Evolutionary conservation across 352 stramenopile genomes (phyloP).

Genomic region (Aphanomyces euteiches): DNA sequence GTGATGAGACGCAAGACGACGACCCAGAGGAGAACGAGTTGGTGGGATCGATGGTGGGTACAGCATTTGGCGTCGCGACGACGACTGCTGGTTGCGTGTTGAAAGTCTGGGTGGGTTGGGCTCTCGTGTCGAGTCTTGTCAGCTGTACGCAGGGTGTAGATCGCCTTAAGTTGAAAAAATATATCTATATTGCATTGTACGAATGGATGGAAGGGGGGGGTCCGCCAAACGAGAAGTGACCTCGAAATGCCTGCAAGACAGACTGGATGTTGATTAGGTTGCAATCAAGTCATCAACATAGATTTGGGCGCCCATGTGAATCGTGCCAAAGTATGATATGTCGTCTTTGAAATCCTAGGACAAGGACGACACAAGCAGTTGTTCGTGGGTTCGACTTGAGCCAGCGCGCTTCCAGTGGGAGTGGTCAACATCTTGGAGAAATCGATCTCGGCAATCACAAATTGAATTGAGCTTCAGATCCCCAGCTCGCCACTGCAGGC

Average conservation of each 20-base stretch:
- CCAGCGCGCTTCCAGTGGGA: slow-evolving; percentile 42
- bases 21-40: no score
- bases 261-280: slow-evolving; percentile 22
- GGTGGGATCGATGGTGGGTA: no score
- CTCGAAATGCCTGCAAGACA: slow-evolving; percentile 46
- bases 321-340: slow-evolving; percentile 45
- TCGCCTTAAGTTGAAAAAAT: no score
- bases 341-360: background rate
- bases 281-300: slow-evolving; percentile 40
- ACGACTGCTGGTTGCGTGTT: no score
- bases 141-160: no score
- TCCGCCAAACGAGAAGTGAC: no score
- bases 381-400: slow-evolving; percentile 36
- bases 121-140: no score
- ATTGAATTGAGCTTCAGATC: slow-evolving; percentile 38
- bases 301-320: slow-evolving; percentile 55
- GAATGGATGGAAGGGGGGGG: no score
- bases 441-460: slow-evolving; percentile 59
- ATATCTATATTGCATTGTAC: no score
- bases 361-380: background rate
- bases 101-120: no score
- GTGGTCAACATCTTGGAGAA: slow-evolving; percentile 54
- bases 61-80: no score
- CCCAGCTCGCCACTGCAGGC: slow-evolving; percentile 34
- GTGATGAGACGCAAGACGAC: no score